Evolutionary conservation across 2,329 filamentous ascomycete genomes (phyloP), one percentile per base, ranked within the genome.

Genomic region (Fusarium gaditjirri): DNA sequence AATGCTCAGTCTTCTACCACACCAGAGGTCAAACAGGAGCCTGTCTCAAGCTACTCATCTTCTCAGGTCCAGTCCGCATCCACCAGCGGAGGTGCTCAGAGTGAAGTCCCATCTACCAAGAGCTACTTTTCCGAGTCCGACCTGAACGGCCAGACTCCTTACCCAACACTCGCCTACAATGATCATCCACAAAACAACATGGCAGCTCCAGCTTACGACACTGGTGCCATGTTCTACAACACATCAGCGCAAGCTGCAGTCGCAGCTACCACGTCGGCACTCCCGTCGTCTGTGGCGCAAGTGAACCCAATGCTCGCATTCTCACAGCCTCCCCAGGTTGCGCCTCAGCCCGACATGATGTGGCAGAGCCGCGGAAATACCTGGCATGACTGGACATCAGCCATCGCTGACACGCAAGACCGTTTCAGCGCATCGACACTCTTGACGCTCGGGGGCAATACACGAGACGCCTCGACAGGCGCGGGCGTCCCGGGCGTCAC

Each of bases 371-470:
- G 79, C 7, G 82, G 80, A 12, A 88, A 85, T 66, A 81, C 85
- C 1, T 89, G 87, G 87, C 83, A 86, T 21, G 85, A 88, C 77
- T 89, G 87, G 87, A 85, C 86, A 13, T 81, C 83, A 1, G 85
- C 86, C 58, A 84, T 89, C 33, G 82, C 84, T 38, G 84, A 86
- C 70, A 84, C 78, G 38, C 84, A 86, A 63, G 85, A 87, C 47
- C 81, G 84, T 29, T 87, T 85, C 76, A 85, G 84, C 65, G 86
- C 86, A 33, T 85, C 81, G 49, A 83, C 86, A 19, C 78, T 88
- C 17, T 78, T 88, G 69, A 85, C 83, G 2, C 79, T 88, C 7
- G 85, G 84, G 6, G 79, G 78, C 23, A 79, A 58, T 38, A 60
- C 75, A 41, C 72, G 76, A 42, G 74, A 75, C 54, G 33, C 57